Base-by-base conservation (phyloP, 2,329 filamentous ascomycete species). In the Sporothrix variecibatus region DNA sequence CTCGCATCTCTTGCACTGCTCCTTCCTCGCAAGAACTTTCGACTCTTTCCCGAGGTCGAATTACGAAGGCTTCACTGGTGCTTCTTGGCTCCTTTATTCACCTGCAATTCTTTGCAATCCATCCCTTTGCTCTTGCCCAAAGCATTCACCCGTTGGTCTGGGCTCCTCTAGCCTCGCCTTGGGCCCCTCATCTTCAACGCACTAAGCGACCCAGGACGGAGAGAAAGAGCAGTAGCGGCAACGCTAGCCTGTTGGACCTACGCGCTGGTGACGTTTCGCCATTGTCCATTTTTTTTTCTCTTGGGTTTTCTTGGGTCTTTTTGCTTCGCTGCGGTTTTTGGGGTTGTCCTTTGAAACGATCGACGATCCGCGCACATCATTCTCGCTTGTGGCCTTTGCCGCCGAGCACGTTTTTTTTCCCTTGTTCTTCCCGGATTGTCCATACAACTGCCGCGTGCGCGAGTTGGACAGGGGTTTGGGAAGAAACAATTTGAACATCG, bases 101-200 rank as follows among this genome's bases (percentile, higher is more conserved):
- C 11, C 23, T 43, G 40, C 49, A 53, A 23, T 1, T 53, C 15
- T 20, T 20, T 31, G 4, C 31, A 40, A 26, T 46, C 43, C n/a
- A 20, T 46, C 62, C 38, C 62, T 67, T 67, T 15, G 28, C 34
- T 64, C 60, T 23, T 40, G 58, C 31, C 60, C 20, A 23, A n/a
- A 40, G 31, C 31, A 20, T 31, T 12, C 17, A 65, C 40, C 60
- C 60, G n/a, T n/a, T 34, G 62, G 62, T 46, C 62, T 67, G n/a
- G 62, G 38, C n/a, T 15, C 38, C 62, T 67, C 62, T 67, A 67
- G 62, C 62, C 23, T 67, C 62, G 11, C 38, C 28, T 46, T 46
- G 38, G 4, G n/a, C 38, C 62, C 62, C 28, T 67, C 62, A 23
- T 64, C 38, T 28, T 67, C 38, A 43, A 46, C 62, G 62, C 62